Evolutionary conservation across 1,284 basidiomycete species (phyloP).

Genomic region (Hypsizygus ulmarius): DNA sequence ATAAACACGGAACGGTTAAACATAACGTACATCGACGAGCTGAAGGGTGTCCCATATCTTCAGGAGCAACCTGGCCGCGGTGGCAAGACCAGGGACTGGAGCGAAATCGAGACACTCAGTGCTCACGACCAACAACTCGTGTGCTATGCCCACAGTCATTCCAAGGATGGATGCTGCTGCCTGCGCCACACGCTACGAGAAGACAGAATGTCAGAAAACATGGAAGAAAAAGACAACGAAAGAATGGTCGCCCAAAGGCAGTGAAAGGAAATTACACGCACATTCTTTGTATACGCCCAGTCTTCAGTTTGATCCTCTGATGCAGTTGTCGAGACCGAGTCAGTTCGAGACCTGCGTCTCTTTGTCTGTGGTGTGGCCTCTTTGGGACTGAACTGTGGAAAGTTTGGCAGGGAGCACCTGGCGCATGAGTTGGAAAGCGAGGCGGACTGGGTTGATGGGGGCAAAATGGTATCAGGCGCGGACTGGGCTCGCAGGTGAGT

Average conservation of each 20-base stretch:
- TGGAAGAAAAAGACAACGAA: background rate
- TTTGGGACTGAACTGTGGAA: no score
- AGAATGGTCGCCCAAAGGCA: background rate
- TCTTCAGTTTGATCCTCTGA: constrained; percentile 51
- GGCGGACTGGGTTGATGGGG: no score
- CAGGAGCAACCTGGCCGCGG: constrained; percentile 51
- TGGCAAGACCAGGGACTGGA: constrained; percentile 54
- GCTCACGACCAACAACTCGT: constrained; percentile 45
- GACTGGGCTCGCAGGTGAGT: no score
- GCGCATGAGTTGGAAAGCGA: no score
- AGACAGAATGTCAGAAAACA: constrained; percentile 5
- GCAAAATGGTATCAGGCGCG: no score
- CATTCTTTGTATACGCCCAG: constrained; percentile 46
- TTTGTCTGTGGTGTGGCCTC: constrained; percentile 28
- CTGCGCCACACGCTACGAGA: constrained; percentile 39
- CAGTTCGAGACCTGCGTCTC: constrained; percentile 3
- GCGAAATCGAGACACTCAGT: constrained; percentile 50
- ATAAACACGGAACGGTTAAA: background rate
- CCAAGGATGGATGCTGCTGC: constrained; percentile 46
- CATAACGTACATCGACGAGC: constrained; percentile 52
- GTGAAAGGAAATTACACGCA: constrained; percentile 24
- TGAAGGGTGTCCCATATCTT: constrained; percentile 62
- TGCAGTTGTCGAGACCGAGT: constrained; percentile 24
- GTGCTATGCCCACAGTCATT: constrained; percentile 38
- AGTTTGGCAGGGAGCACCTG: no score